Evolutionary conservation across 805 yeast species (phyloP).

Genomic region (Vanderwaltozyma tropicalis): DNA sequence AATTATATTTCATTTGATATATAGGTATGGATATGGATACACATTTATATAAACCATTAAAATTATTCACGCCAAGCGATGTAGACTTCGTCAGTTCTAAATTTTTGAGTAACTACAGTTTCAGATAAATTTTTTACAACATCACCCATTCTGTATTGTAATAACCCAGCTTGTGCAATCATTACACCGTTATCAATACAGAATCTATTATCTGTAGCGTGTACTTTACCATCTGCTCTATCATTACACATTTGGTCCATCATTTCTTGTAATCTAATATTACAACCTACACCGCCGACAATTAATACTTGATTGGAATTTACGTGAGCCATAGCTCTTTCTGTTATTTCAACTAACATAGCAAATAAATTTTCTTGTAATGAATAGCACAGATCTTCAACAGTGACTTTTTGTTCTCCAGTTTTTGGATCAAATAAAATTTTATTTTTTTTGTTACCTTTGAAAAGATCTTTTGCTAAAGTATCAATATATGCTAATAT

Average conservation of each 20-base stretch:
- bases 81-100: constrained; percentile 87
- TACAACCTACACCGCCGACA: constrained; percentile 98
- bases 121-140: constrained; percentile 42
- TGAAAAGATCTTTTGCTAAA: constrained; percentile 63
- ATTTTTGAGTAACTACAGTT: constrained; percentile 86
- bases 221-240: constrained; percentile 70
- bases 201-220: constrained; percentile 92
- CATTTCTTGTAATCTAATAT: constrained; percentile 85
- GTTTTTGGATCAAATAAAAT: constrained; percentile 30
- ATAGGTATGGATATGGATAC: no score
- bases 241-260: constrained; percentile 92
- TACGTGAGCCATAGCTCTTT: constrained; percentile 97
- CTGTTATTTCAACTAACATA: constrained; percentile 96
- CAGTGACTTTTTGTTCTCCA: constrained; percentile 45
- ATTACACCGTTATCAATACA: constrained; percentile 97
- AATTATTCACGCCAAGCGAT: constrained; percentile 73
- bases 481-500: constrained; percentile 77
- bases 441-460: constrained; percentile 31
- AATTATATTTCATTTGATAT: no score
- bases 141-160: constrained; percentile 76
- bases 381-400: constrained; percentile 86
- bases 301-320: constrained; percentile 79
- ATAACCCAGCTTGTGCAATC: constrained; percentile 96
- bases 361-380: constrained; percentile 88
- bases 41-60: no score